phyloP scores from a whole-genome alignment of 2,329 filamentous ascomycete species.

The Paracorniculantispora psalliotae region DNA sequence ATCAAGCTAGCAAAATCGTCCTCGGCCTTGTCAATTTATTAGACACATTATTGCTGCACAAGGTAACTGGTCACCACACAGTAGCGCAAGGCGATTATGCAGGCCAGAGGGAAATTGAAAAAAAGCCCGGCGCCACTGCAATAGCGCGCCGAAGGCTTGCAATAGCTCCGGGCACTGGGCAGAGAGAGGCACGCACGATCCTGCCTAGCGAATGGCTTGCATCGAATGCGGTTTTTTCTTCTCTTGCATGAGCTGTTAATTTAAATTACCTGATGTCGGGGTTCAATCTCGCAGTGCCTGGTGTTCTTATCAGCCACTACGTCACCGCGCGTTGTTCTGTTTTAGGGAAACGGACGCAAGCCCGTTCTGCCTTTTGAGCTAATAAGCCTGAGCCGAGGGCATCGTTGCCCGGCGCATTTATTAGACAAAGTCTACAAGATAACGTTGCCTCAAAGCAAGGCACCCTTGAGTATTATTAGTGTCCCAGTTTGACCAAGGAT shows the following conservation, averaged over 20 bases:
- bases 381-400: neutral
- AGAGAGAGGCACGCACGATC: neutral
- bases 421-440: neutral
- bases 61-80: neutral
- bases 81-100: neutral
- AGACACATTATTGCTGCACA: neutral
- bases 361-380: neutral
- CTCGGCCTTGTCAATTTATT: neutral
- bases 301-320: neutral
- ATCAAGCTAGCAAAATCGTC: neutral
- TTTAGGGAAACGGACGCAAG: no score
- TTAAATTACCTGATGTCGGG: neutral
- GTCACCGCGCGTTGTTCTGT: neutral
- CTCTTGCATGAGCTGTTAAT: neutral
- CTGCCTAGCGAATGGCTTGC: neutral
- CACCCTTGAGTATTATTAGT: neutral
- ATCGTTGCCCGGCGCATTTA: neutral
- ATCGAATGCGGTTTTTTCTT: neutral
- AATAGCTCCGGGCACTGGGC: neutral
- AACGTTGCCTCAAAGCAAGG: neutral
- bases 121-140: conserved; percentile 1
- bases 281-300: neutral
- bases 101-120: neutral
- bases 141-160: neutral
- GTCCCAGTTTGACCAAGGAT: neutral